A percentile compares a stretch with the other conserved stretches of the same genome.
Evolutionary conservation across 352 stramenopile species (phyloP).

Genomic region (Blastocystis sp.): DNA sequence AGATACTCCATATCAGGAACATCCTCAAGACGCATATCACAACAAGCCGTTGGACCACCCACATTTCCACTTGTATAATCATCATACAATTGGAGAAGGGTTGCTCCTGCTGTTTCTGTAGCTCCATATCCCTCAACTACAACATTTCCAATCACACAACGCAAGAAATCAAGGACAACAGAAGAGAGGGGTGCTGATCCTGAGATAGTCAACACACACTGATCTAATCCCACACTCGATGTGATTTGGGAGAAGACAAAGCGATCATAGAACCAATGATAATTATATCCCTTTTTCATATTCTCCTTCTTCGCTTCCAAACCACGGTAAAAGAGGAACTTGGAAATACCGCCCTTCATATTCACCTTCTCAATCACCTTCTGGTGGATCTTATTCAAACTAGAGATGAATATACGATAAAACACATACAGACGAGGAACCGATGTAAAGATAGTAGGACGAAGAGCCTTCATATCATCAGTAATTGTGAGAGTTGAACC

Average conservation of each 20-base stretch:
- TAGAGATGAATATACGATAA: not conserved
- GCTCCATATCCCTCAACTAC: conserved; percentile 51
- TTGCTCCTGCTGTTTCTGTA: conserved; percentile 34
- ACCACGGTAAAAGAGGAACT: conserved; percentile 77
- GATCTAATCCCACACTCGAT: not conserved
- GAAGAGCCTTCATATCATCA: conserved; percentile 48
- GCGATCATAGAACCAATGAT: conserved; percentile 70
- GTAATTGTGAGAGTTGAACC: conserved; percentile 20
- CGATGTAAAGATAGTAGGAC: conserved; percentile 46
- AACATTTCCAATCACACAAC: conserved; percentile 27
- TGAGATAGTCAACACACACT: conserved; percentile 7
- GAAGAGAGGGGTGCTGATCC: conserved; percentile 36
- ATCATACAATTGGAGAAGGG: not conserved
- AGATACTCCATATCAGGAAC: conserved; percentile 79
- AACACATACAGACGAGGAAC: conserved; percentile 26
- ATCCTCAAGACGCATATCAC: conserved; percentile 75
- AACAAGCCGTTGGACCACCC: conserved; percentile 19
- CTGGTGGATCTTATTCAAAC: conserved; percentile 53
- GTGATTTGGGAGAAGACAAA: conserved; percentile 35
- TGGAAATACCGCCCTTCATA: conserved; percentile 75
- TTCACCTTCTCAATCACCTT: conserved; percentile 65
- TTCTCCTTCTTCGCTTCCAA: conserved; percentile 75
- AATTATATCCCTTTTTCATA: conserved; percentile 75
- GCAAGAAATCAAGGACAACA: conserved; percentile 17
- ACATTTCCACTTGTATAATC: conserved; percentile 40